Evolutionary conservation across 2,329 filamentous ascomycete genomes (phyloP).

Genomic region (Fusarium metavorans): DNA sequence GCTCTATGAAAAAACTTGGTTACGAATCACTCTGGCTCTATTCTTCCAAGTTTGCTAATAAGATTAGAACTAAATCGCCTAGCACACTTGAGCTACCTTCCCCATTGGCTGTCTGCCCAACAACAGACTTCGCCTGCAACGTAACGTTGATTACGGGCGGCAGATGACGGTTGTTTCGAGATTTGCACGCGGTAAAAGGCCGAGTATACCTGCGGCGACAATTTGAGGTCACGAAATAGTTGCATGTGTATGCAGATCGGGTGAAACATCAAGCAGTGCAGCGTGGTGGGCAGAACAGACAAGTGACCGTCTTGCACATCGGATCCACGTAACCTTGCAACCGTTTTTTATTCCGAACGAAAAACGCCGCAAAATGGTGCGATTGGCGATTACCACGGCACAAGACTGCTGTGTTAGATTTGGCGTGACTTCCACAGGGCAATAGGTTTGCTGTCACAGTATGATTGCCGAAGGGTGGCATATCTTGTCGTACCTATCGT

Average conservation of each 20-base stretch:
- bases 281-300: not conserved
- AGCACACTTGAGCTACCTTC: not conserved
- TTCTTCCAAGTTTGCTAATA: not conserved
- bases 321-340: not conserved
- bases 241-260: not conserved
- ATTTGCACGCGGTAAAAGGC: not conserved
- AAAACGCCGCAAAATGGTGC: not conserved
- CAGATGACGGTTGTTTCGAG: not conserved
- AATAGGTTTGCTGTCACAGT: not conserved
- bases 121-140: not conserved
- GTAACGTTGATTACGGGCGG: not conserved
- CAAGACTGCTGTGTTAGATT: not conserved
- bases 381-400: not conserved
- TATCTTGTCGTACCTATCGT: not conserved
- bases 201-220: not conserved
- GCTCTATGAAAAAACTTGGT: not conserved
- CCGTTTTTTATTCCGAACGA: not conserved
- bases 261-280: not conserved
- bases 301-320: not conserved
- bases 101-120: not conserved
- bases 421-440: not conserved
- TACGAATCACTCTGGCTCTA: not conserved
- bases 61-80: not conserved
- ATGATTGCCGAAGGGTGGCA: not conserved
- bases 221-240: not conserved